These are phyloP conservation scores for Cryptomeria japonica DNA, from an alignment of 75 land plant species.

Conservation along the genomic window DNA sequence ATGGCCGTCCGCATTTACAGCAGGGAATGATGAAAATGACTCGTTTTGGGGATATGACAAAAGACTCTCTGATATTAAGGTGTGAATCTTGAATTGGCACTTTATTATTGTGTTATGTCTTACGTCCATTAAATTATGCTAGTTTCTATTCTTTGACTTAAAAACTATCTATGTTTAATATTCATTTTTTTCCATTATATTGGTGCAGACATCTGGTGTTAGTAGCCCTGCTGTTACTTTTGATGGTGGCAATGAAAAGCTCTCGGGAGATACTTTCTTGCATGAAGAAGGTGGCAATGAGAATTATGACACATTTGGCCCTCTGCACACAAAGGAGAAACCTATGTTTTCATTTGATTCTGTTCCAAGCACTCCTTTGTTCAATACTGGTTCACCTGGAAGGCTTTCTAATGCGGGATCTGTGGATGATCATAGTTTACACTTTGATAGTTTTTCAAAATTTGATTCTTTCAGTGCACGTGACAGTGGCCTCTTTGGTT, in stretches of 20 bases:
- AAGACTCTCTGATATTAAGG: constrained; percentile 39
- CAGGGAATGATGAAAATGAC: constrained; percentile 67
- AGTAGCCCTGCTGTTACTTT: constrained; percentile 11
- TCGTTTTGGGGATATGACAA: constrained; percentile 74
- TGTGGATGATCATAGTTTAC: constrained; percentile 21
- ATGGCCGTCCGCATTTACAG: constrained; percentile 55
- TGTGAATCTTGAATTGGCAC: not conserved
- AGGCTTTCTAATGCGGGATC: constrained; percentile 23
- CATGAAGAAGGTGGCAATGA: constrained; percentile 10
- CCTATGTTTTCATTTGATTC: constrained; percentile 28
- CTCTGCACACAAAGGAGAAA: constrained; percentile 12
- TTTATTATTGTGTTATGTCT: not conserved
- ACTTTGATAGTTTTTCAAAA: constrained; percentile 40
- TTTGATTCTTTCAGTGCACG: constrained; percentile 79
- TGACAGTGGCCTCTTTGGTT: constrained; percentile 28
- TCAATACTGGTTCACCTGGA: constrained; percentile 22
- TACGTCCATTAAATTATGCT: not conserved
- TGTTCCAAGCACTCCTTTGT: constrained; percentile 40
- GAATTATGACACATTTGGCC: constrained; percentile 15
- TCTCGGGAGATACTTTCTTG: constrained; percentile 18
- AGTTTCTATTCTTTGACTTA: not conserved
- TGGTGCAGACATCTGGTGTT: constrained; percentile 22
- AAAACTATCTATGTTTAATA: not conserved
- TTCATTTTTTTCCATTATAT: not conserved
- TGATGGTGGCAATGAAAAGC: constrained; percentile 11